Base-by-base conservation (phyloP, 176 grass and related monocot genomes). In the Paspalum notatum region DNA sequence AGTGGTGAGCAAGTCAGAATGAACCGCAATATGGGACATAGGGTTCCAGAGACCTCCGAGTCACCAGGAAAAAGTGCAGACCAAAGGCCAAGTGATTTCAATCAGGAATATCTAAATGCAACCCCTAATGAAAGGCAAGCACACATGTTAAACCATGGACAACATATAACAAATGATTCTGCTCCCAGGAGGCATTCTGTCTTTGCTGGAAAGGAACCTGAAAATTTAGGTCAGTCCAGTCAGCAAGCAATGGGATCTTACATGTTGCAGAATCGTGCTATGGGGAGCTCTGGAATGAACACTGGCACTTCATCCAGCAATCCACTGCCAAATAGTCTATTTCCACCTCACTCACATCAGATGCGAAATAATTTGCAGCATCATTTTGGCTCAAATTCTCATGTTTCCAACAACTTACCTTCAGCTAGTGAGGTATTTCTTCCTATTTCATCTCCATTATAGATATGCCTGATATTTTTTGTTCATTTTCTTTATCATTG, bases 381-480 rank as follows among this genome's bases (percentile, higher is more conserved):
- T 42, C 75, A 69, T 82, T 92, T 94, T 85, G 76, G 68, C 49
- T 38, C 83, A 70, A 86, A 68, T 74, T 77, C 78, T 57, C 81
- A 92, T 79, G 72, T 60, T 85, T 56, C 82, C 16, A 68, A 80
- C 70, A 81, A 77, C 81, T 82, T 81, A 27, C 27, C 85, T 85
- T 87, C 85, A 80, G 81, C 85, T 68, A 92, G 87, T 66, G 73
- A 97, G 91, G 94, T 97, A 86, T 82, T 48, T 69, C 22, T 55
- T 54, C 41, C 12, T 39, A 56, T 43, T 59, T 75, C 20, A 71
- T 71, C 45, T 82, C 17, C 44, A 45, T 70, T 54, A 51, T 38
- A 41, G 79, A 45, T 18, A 41, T 15, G 26, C 41, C 49, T 57
- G 71, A 15, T 12, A 52, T 85, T 57, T 74, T 60, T 66, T 80